Evolutionary conservation across 2,329 filamentous ascomycete species (phyloP), one percentile per base, ranked within the genome.

Genomic region (Fusarium tuaranense): DNA sequence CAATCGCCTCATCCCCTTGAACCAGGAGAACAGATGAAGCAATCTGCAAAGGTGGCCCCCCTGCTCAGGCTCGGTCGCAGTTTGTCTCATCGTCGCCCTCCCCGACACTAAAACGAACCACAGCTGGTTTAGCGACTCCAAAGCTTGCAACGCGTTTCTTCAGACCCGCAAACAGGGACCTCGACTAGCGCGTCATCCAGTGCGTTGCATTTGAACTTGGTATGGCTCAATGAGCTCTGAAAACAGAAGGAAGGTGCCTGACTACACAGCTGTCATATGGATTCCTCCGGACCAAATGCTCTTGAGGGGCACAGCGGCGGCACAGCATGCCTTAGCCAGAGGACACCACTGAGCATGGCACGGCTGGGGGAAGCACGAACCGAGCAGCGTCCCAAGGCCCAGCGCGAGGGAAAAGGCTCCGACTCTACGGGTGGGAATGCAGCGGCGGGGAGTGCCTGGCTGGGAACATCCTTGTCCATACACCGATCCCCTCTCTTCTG

Each of bases 91-190:
- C 59, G 32, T 75, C 73, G 73, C 73, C 65, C 38, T 69, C 72
- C 65, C 73, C 71, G 74, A 75, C 68, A 68, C 74, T 76, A 76
- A 77, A 76, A 76, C 73, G 73, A 71, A 73, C 73, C 73, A 75
- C 68, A 66, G 62, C 68, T 69, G 70, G 58, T 60, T 76, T 75
- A 72, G 68, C 62, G 67, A 69, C 63, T 60, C 66, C 67, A 46
- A 61, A 75, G 58, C 60, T 65, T 73, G 70, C 65, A 67, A 71
- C 70, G 70, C 67, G 73, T 75, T 75, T 76, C 64, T 70, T 66
- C 61, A 46, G 66, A 66, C 73, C 75, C 73, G 65, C 72, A 76
- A 67, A 70, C 71, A 74, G 64, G 65, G 68, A 59, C 62, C 36
- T 68, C 48, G 38, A 53, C 63, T 78, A 73, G 73, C 69, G 69